Base-by-base conservation (phyloP, 331 rosid genomes). In the Acacia pycnantha region DNA sequence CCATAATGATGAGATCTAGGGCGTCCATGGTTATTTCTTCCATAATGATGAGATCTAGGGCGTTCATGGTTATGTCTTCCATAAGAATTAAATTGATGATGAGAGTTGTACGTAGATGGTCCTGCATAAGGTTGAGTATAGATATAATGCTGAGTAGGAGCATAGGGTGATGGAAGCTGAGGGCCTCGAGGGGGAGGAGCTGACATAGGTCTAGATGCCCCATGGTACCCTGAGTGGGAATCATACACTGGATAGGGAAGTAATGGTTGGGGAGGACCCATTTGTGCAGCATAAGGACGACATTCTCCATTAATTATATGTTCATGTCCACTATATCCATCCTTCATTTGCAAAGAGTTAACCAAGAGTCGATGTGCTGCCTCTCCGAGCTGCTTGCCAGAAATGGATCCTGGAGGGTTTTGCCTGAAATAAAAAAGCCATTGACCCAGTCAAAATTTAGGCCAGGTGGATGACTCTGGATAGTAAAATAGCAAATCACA, bases 381-480 rank as follows among this genome's bases (percentile, higher is more conserved):
- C 6, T 83, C 94, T 73, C 96, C 98, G 4, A 92, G 90, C 72
- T 88, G 91, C 76, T 82, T 89, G 27, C 98, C 98, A 74, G 96
- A 89, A 48, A 86, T 74, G 8, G 89, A 61, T 51, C 96, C 97
- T 2, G 93, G 82, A 77, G 90, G 93, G 77, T 85, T 87, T 24
- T 80, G 85, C 92, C 99, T 93, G 87, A 70, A 83, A 82, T 22
- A 19, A 54, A 64, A 64, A 83, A 76, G 76, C n/a, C 75, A 61
- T 26, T 79, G n/a, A 66, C 29, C 74, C 11, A 27, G 47, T 68
- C 78, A 51, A 54, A 74, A 46, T 76, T 79, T 62, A 43, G 46
- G 46, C 50, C 33, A 43, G 54, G 62, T n/a, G 66, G 46, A 43
- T 62, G 65, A 58, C 82, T 44, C 66, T 62, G n/a, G 5, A 44